These are phyloP conservation scores for Rosa chinensis DNA, from an alignment of 306 rosid species.

Conservation along the genomic window DNA sequence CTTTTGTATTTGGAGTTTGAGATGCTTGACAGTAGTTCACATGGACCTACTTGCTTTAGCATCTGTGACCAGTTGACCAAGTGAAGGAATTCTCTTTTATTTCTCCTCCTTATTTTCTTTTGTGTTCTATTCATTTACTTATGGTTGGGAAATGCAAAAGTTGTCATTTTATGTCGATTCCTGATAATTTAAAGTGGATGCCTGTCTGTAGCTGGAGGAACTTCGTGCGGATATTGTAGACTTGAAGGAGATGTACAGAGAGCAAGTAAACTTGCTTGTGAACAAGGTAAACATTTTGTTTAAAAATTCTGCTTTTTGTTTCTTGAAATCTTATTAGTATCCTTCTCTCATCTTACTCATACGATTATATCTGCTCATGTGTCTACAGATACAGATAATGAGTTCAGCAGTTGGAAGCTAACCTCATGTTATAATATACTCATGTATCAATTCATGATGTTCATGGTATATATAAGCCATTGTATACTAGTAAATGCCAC, in stretches of 20 bases:
- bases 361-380: neutral
- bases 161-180: constrained; percentile 10
- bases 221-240: constrained; percentile 98
- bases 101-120: neutral
- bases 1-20: neutral
- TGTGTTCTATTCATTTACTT: neutral
- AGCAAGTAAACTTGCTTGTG: constrained; percentile 95
- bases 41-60: neutral
- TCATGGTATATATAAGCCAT: constrained; percentile 6
- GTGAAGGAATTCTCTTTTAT: neutral
- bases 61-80: neutral
- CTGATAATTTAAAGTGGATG: constrained; percentile 32
- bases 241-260: constrained; percentile 99
- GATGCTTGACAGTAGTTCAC: neutral
- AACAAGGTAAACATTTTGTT: constrained; percentile 59
- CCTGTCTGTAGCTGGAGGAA: constrained; percentile 82
- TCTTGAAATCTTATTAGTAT: neutral
- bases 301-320: neutral
- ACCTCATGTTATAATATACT: neutral
- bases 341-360: neutral
- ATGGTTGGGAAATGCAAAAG: neutral
- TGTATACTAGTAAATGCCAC: constrained; percentile 7
- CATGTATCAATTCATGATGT: constrained; percentile 2
- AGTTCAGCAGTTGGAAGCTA: constrained; percentile 25
- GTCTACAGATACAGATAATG: constrained; percentile 43